These are phyloP conservation scores for Alternaria ventricosa DNA, from an alignment of 2,329 filamentous ascomycete genomes.

Conservation along the genomic window DNA sequence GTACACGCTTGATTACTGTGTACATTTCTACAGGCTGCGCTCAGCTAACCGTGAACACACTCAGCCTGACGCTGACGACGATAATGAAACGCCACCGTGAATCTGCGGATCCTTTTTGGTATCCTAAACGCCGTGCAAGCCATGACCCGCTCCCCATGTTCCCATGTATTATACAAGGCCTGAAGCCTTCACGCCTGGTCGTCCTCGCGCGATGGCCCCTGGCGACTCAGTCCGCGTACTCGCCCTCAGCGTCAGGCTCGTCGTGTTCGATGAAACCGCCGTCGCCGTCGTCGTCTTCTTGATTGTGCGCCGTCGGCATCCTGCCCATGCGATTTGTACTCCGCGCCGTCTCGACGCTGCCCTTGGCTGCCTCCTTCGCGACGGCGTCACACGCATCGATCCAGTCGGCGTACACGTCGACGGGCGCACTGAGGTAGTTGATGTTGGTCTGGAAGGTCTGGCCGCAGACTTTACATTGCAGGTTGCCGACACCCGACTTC, in stretches of 20 bases:
- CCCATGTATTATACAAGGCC: conserved; percentile 22
- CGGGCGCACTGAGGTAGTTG: conserved; percentile 88
- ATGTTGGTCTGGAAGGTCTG: conserved; percentile 92
- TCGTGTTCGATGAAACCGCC: conserved; percentile 50
- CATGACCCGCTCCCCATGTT: conserved; percentile 12
- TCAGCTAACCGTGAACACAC: conserved; percentile 2
- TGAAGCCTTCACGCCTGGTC: background rate
- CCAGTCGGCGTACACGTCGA: conserved; percentile 98
- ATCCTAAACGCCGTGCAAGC: conserved; percentile 35
- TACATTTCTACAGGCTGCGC: background rate
- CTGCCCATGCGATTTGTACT: conserved; percentile 36
- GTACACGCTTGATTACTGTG: background rate
- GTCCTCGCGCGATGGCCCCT: background rate
- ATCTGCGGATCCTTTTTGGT: conserved; percentile 21
- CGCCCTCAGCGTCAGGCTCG: conserved; percentile 48
- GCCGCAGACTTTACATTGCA: conserved; percentile 91
- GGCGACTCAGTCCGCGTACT: conserved; percentile 34
- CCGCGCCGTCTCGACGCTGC: conserved; percentile 36
- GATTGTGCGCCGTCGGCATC: conserved; percentile 26
- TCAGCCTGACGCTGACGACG: background rate
- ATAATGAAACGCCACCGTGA: conserved; percentile 10
- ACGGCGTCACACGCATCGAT: conserved; percentile 88
- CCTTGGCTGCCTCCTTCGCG: conserved; percentile 64
- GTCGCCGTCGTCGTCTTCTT: conserved; percentile 35
- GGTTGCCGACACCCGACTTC: conserved; percentile 82